A percentile compares a stretch with the other conserved stretches of the same genome.
These are phyloP conservation scores for Penstemon newberryi DNA, from an alignment of 257 asterid genomes.

Conservation along the genomic window DNA sequence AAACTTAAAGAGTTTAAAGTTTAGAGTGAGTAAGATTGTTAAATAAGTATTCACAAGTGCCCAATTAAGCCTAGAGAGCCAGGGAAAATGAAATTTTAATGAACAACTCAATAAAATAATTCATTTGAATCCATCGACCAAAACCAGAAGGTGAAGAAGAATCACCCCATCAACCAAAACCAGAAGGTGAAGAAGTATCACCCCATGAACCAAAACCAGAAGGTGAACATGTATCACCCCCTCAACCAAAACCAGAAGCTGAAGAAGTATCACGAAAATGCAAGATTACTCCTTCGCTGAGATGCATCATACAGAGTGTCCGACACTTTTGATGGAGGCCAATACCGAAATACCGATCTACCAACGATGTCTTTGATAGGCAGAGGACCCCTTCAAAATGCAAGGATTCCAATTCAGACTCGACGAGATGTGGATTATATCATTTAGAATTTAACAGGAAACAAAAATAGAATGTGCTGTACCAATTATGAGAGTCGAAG, in stretches of 20 bases:
- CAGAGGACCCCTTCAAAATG: constrained; percentile 72
- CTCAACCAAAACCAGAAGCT: background rate
- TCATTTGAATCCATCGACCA: background rate
- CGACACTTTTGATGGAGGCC: constrained; percentile 75
- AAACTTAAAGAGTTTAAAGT: too few relatives aligned
- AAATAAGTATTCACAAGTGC: constrained; percentile 6
- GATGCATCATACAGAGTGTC: constrained; percentile 48
- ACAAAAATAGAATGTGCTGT: constrained; percentile 4
- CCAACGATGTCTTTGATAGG: constrained; percentile 62
- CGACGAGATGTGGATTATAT: background rate
- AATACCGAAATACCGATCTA: constrained; percentile 71
- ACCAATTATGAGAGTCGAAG: constrained; percentile 93
- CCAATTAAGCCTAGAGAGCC: background rate
- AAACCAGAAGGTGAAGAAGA: background rate
- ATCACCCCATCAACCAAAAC: background rate
- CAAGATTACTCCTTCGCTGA: constrained; percentile 30
- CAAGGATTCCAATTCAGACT: background rate
- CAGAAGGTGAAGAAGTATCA: constrained; percentile 27
- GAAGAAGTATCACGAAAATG: constrained; percentile 39
- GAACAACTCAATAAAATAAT: background rate
- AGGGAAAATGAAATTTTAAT: background rate
- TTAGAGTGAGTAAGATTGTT: background rate
- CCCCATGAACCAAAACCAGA: background rate
- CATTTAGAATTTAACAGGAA: background rate
- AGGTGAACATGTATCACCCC: background rate